Conservation (phyloP, 768 basidiomycete genomes). For the Rhodosporidiobolus sp. region DNA sequence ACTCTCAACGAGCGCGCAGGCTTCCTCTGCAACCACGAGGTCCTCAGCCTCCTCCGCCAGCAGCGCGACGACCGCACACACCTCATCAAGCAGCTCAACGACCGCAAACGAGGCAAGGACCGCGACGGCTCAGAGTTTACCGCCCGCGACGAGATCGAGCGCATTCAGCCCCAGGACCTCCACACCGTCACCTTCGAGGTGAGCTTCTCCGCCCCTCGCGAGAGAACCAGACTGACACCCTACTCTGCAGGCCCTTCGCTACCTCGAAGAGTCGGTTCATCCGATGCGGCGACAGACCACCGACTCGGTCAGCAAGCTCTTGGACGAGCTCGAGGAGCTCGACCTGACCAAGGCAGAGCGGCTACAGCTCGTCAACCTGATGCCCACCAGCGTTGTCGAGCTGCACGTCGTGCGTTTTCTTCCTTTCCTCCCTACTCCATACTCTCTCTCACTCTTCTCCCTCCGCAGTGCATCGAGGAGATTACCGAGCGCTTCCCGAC, state of each 20-base stretch:
- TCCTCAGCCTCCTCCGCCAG: slow-evolving; percentile 69
- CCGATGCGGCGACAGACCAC: slow-evolving; percentile 66
- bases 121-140: slow-evolving; percentile 13
- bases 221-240: background rate
- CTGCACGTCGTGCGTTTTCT: slow-evolving; percentile 72
- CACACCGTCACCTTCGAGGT: slow-evolving; percentile 40
- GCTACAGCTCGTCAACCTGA: slow-evolving; percentile 84
- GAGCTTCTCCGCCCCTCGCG: background rate
- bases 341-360: slow-evolving; percentile 87
- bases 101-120: background rate
- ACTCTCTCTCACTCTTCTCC: background rate
- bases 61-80: slow-evolving; percentile 42
- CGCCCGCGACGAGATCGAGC: slow-evolving; percentile 25
- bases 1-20: slow-evolving; percentile 68
- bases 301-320: slow-evolving; percentile 63
- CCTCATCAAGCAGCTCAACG: slow-evolving; percentile 20
- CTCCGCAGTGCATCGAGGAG: slow-evolving; percentile 81
- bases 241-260: slow-evolving; percentile 67
- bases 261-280: slow-evolving; percentile 72
- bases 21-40: slow-evolving; percentile 86
- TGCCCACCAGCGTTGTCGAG: slow-evolving; percentile 75
- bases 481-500: slow-evolving; percentile 75
- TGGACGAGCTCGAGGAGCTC: slow-evolving; percentile 64
- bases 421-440: background rate
- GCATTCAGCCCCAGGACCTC: slow-evolving; percentile 35